Percentiles rank a stretch among this genome's conserved stretches.
phyloP scores from a whole-genome alignment of 2,329 filamentous ascomycete genomes.

The Plectosphaerella plurivora region DNA sequence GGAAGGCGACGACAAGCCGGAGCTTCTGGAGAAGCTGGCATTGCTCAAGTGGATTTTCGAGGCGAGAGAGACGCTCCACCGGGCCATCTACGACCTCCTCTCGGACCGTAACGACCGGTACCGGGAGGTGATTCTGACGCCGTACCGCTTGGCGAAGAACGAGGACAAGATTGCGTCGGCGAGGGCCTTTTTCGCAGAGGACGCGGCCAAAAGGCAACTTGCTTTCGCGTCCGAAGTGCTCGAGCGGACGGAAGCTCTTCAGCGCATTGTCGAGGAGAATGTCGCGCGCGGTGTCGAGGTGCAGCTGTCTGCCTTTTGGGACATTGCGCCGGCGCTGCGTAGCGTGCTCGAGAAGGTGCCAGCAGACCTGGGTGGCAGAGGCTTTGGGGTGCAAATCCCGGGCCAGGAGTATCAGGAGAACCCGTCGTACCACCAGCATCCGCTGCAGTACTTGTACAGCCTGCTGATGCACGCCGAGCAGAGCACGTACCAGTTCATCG shows the following conservation, averaged over 20 bases:
- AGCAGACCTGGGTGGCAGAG: constrained; percentile 32
- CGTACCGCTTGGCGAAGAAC: constrained; percentile 72
- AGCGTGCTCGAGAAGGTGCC: constrained; percentile 79
- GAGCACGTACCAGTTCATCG: constrained; percentile 94
- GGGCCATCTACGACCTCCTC: constrained; percentile 79
- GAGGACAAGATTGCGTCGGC: constrained; percentile 76
- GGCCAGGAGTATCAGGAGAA: constrained; percentile 79
- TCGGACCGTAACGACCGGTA: constrained; percentile 84
- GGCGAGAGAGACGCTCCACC: constrained; percentile 80
- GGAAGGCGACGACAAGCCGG: constrained; percentile 91
- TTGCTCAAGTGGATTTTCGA: constrained; percentile 97
- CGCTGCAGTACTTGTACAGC: constrained; percentile 85
- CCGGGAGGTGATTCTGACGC: constrained; percentile 74
- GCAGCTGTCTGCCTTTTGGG: constrained; percentile 94
- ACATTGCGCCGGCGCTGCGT: constrained; percentile 82
- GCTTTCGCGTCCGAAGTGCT: constrained; percentile 69
- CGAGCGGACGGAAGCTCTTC: constrained; percentile 70
- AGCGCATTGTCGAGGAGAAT: constrained; percentile 75
- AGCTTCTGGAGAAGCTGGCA: constrained; percentile 89
- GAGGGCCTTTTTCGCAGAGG: constrained; percentile 75
- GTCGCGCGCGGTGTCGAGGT: constrained; percentile 85
- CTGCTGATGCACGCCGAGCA: constrained; percentile 84
- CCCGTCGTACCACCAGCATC: constrained; percentile 72
- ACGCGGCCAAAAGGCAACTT: constrained; percentile 67
- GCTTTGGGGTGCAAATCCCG: constrained; percentile 74